Base-by-base conservation (phyloP, 1,284 basidiomycete genomes). In the Ceratobasidium sp. region DNA sequence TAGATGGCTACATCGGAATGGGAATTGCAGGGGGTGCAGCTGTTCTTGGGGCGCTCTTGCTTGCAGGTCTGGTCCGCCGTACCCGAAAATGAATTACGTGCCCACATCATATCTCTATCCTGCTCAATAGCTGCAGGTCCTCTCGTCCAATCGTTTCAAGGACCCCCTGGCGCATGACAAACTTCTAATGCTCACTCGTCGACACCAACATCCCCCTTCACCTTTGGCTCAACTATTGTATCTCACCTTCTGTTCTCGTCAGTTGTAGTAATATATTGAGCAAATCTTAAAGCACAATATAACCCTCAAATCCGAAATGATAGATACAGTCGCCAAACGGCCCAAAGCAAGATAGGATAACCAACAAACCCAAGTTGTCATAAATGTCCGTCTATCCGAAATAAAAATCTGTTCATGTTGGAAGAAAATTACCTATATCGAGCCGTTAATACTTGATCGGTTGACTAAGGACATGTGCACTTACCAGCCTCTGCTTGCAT, bases 1-100 rank as follows among this genome's bases (percentile, higher is more conserved):
- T 79, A 96, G 94, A 96, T 80, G 93, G 93, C 23, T 96, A 94
- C 80, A 91, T 94, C 59, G 97, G 97, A 67, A 96, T 98, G 90
- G 97, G 95, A 10, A 84, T 99, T 52, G 92, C 91, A 39, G 96
- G 95, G 57, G 94, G 95, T 67, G 92, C 88, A 52, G 95, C 93
- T 8, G 94, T 96, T 10, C 79, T 97, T 10, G 92, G 94, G 64
- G 92, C 94, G 36, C 81, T 98, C 48, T 80, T 96, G 73, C 78
- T 96, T 67, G 93, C 95, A 76, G 86, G 90, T 78, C 83, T 98
- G 77, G 85, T 95, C 87, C 91, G 93, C 87, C 91, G 92, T 50
- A 59, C 48, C 23, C 67, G 67, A 59, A 48, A 59, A 23, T 71
- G 57, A 58, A 71, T 53, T 65, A 48, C 32, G 57, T 71, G 28